Evolutionary conservation across 1,284 basidiomycete genomes (phyloP).

Genomic region (Leccinum insolens): DNA sequence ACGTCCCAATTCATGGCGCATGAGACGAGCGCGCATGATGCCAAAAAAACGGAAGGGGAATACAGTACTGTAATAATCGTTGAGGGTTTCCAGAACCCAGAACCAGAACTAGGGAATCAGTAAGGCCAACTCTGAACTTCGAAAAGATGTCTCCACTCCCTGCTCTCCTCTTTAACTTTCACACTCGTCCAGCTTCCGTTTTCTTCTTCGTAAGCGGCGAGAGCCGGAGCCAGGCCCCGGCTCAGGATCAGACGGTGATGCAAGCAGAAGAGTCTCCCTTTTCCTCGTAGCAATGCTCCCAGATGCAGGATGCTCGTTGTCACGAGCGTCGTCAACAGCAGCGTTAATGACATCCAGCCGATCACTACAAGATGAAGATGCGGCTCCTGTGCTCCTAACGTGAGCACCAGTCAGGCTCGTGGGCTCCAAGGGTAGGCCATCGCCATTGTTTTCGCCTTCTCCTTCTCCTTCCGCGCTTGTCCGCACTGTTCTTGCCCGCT

Average conservation of each 20-base stretch:
- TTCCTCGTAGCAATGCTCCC: neutral
- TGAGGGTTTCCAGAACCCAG: neutral
- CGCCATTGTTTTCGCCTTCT: neutral
- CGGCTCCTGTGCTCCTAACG: neutral
- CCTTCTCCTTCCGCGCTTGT: neutral
- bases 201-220: conserved; percentile 19
- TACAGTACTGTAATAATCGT: neutral
- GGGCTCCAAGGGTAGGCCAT: neutral
- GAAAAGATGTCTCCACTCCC: neutral
- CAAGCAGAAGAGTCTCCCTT: neutral
- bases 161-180: conserved; percentile 7
- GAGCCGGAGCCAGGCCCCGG: neutral
- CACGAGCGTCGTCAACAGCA: neutral
- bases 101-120: neutral
- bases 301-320: neutral
- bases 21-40: neutral
- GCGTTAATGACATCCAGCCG: neutral
- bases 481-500: neutral
- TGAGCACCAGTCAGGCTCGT: neutral
- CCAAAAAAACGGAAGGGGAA: neutral
- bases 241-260: neutral
- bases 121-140: neutral
- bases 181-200: conserved; percentile 27
- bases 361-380: neutral
- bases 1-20: neutral